These are phyloP conservation scores for Phytopythium helicoides DNA, from an alignment of 352 stramenopile genomes.

Conservation along the genomic window DNA sequence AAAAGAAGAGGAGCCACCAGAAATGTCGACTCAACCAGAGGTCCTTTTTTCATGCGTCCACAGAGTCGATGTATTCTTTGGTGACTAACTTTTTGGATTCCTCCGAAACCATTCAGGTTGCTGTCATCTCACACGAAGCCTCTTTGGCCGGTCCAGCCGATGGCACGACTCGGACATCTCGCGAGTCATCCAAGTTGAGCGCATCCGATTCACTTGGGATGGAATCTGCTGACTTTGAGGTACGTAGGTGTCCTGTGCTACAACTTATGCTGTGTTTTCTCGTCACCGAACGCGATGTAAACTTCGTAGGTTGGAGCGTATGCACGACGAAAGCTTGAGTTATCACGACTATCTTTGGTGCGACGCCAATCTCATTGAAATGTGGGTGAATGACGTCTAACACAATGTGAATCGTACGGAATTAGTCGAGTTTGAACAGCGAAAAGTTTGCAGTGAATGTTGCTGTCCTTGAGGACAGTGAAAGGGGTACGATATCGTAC, in stretches of 20 bases:
- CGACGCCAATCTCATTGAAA: constrained; percentile 3
- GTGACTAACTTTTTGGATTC: no score
- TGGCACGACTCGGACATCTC: neutral
- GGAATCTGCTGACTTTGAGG: constrained; percentile 78
- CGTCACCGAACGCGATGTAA: neutral
- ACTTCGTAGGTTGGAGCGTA: constrained; percentile 53
- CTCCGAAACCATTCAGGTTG: no score
- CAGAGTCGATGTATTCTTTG: no score
- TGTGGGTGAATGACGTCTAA: neutral
- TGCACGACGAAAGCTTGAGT: constrained; percentile 40
- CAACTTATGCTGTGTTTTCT: neutral
- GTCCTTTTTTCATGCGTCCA: no score
- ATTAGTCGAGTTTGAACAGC: constrained; percentile 66
- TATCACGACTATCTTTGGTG: constrained; percentile 50
- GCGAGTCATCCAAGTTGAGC: constrained; percentile 29
- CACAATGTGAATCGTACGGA: no score
- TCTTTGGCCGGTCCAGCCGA: no score
- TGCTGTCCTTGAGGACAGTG: constrained; percentile 47
- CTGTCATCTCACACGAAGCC: no score
- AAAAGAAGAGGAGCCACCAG: constrained; percentile 4
- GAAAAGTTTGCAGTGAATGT: constrained; percentile 74
- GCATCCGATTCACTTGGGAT: constrained; percentile 74
- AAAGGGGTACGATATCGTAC: constrained; percentile 23
- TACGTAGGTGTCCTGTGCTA: constrained; percentile 10
- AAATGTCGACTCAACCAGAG: constrained; percentile 1